phyloP scores from a whole-genome alignment of 129 eudicot species.

The Arctium lappa region DNA sequence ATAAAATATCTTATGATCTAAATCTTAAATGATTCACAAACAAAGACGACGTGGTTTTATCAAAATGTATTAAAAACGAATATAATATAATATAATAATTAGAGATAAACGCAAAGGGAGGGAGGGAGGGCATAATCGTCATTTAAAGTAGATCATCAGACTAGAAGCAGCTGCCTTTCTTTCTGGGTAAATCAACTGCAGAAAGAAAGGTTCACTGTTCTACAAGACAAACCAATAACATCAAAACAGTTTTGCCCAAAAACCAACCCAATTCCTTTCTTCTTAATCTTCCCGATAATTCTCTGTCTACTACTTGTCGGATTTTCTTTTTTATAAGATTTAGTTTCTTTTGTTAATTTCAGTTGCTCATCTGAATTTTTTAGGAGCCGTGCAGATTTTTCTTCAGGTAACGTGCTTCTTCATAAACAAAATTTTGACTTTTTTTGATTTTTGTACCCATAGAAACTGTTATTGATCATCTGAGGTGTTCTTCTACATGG shows the following conservation, averaged over 20 bases:
- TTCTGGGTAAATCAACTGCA: constrained; percentile 22
- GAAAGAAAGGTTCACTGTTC: constrained; percentile 23
- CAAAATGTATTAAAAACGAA: not conserved
- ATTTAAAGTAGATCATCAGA: not conserved
- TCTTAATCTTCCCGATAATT: not conserved
- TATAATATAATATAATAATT: not conserved
- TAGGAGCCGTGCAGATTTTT: constrained; percentile 16
- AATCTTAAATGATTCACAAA: not conserved
- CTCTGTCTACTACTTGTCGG: not conserved
- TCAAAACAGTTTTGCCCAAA: constrained; percentile 17
- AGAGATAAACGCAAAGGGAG: constrained; percentile 13
- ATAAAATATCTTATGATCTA: not conserved
- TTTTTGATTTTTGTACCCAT: not conserved
- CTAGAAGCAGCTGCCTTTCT: constrained; percentile 13
- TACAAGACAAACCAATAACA: constrained; percentile 16
- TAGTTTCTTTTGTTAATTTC: not conserved
- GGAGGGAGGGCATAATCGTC: constrained; percentile 25
- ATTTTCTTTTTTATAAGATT: not conserved
- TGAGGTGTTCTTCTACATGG: constrained; percentile 18
- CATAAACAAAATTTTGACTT: not conserved
- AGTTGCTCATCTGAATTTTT: constrained; percentile 19
- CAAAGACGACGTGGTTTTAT: not conserved
- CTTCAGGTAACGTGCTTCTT: constrained; percentile 23
- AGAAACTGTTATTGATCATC: constrained; percentile 14
- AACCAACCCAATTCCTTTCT: not conserved